Evolutionary conservation across 2,329 filamentous ascomycete genomes (phyloP).

Genomic region (Fusarium begoniae): DNA sequence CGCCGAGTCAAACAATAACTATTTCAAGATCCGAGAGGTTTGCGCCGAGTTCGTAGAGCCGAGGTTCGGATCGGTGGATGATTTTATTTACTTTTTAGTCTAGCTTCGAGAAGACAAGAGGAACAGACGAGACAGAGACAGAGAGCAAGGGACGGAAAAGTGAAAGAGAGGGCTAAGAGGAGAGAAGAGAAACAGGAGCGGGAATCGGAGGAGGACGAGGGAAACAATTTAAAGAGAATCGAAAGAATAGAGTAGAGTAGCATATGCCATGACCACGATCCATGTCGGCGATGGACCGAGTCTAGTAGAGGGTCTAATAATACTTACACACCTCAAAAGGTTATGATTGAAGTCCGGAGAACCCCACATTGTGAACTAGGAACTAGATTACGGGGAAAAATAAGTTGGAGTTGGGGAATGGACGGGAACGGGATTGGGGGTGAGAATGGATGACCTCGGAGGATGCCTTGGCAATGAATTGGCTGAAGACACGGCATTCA

Average conservation of each 20-base stretch:
- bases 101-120: background rate
- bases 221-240: constrained; percentile 23
- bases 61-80: constrained; percentile 33
- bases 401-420: constrained; percentile 18
- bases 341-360: constrained; percentile 23
- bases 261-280: constrained; percentile 18
- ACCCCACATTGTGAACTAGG: constrained; percentile 28
- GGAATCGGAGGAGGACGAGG: background rate
- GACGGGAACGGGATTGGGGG: constrained; percentile 14
- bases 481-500: background rate
- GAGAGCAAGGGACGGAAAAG: background rate
- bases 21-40: constrained; percentile 1
- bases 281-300: constrained; percentile 26
- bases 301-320: constrained; percentile 6
- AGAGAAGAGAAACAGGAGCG: constrained; percentile 7
- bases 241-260: background rate
- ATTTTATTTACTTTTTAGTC: constrained; percentile 11
- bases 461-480: constrained; percentile 1
- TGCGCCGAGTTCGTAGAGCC: constrained; percentile 29
- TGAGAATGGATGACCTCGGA: constrained; percentile 27
- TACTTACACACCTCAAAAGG: constrained; percentile 29
- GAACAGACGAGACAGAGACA: background rate
- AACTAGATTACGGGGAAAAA: constrained; percentile 18
- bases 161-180: constrained; percentile 2
- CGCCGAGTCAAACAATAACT: background rate